These are phyloP conservation scores for Lactarius hengduanensis DNA, from an alignment of 768 basidiomycete genomes.

Conservation along the genomic window DNA sequence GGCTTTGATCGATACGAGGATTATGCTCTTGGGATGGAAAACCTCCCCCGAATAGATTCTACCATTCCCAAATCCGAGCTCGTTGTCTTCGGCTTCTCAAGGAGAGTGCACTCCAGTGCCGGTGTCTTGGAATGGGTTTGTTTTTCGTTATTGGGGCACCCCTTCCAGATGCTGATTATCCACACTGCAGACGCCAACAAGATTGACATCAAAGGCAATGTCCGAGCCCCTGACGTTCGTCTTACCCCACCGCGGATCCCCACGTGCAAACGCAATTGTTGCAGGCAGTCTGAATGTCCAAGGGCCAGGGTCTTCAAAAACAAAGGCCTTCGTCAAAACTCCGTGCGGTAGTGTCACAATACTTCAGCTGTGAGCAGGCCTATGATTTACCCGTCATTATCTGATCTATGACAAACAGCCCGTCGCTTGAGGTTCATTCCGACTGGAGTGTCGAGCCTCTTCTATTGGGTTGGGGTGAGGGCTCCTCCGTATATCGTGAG, in stretches of 20 bases:
- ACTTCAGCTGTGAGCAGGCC: constrained; percentile 19
- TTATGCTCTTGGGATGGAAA: constrained; percentile 2
- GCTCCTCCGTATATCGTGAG: constrained; percentile 18
- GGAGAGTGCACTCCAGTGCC: not conserved
- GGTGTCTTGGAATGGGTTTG: constrained; percentile 22
- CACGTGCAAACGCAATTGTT: constrained; percentile 21
- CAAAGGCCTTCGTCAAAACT: constrained; percentile 5
- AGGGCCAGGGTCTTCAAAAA: constrained; percentile 7
- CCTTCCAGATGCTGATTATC: constrained; percentile 1
- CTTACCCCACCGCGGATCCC: constrained; percentile 16
- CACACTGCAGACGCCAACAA: constrained; percentile 7
- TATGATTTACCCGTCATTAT: not conserved
- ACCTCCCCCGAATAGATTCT: constrained; percentile 33
- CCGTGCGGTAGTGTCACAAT: constrained; percentile 16
- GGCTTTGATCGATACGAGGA: constrained; percentile 23
- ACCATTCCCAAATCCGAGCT: constrained; percentile 41
- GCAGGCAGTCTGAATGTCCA: constrained; percentile 18
- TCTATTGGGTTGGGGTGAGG: constrained; percentile 22
- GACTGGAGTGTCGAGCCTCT: constrained; percentile 24
- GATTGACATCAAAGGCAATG: constrained; percentile 13
- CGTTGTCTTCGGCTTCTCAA: constrained; percentile 31
- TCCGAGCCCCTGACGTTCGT: constrained; percentile 25
- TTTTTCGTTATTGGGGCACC: constrained; percentile 5
- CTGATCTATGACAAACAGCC: constrained; percentile 2
- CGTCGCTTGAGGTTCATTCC: constrained; percentile 19